Evolutionary conservation across 108 stramenopile species (phyloP), one percentile per base, ranked within the genome.

Genomic region (Skeletonema marinoi): DNA sequence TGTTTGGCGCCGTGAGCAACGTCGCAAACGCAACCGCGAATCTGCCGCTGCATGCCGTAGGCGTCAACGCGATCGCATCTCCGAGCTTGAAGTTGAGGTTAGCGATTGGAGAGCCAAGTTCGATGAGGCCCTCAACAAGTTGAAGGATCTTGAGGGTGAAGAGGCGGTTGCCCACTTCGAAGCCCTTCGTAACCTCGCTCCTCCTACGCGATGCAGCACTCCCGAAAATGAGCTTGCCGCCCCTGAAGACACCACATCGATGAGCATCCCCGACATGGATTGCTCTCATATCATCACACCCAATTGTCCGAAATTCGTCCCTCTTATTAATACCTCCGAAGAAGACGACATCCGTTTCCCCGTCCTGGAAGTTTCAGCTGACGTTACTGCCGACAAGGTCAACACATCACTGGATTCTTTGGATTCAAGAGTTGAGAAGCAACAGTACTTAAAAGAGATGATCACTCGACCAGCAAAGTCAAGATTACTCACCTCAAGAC

Each of bases 401-500:
- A 2, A 50, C 54, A 39, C 50, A 62, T 29, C 59, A 5, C 2
- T 46, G 44, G 65, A 19, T 56, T 66, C 70, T 29, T 8, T 54
- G 25, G 61, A 71, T 61, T 25, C 81, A 60, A 82, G 81, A 72
- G 81, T 75, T 66, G 82, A 84, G 78, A 86, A 88, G 67, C 63
- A 80, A 61, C 87, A 88, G 82, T 86, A 78, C 78, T 87, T 88
- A 84, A 71, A 74, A 84, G 90, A 91, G 85, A 88, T 89, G 85
- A 93, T 93, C 92, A 90, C 92, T 82, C 89, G 91, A 90, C 91
- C 85, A 90, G 93, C 93, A 89, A 60, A 82, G 91, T 90, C 89
- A 75, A 82, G 90, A 91, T 88, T 89, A 88, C 78, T 80, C 86
- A 81, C 66, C 56, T 38, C 46, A 56, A 59, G 71, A 67, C 78